A percentile compares a stretch with the other conserved stretches of the same genome.
These are phyloP conservation scores for Ganoderma lingzhi DNA, from an alignment of 1,284 basidiomycete genomes.

Conservation along the genomic window DNA sequence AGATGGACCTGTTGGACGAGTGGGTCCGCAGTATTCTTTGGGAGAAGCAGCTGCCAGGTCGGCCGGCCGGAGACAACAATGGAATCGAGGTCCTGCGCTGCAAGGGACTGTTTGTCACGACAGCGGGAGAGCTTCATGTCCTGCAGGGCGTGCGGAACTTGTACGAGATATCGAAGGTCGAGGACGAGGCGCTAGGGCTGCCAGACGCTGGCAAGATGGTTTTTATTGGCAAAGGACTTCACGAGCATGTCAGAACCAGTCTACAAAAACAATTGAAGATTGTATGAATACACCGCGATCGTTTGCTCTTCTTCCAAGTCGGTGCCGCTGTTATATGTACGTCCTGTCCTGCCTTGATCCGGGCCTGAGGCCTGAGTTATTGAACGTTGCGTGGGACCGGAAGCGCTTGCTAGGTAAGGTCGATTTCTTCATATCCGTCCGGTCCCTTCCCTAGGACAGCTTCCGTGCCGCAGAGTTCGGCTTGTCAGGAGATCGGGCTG, in stretches of 20 bases:
- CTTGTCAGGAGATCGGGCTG: not conserved
- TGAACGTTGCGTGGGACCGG: not conserved
- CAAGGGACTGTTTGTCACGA: slow-evolving; percentile 77
- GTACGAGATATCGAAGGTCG: slow-evolving; percentile 77
- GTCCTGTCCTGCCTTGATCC: not conserved
- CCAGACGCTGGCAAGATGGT: slow-evolving; percentile 81
- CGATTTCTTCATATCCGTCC: not conserved
- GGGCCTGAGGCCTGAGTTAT: not conserved
- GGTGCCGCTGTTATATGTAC: not conserved
- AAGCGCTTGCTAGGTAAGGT: not conserved
- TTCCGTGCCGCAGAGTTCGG: not conserved
- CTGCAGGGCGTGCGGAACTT: slow-evolving; percentile 89
- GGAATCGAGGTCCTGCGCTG: slow-evolving; percentile 77
- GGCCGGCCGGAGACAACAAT: slow-evolving; percentile 29
- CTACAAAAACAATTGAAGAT: slow-evolving; percentile 46
- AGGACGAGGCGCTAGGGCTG: slow-evolving; percentile 50
- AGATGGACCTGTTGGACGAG: slow-evolving; percentile 66
- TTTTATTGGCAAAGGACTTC: slow-evolving; percentile 85
- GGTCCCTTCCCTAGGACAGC: not conserved
- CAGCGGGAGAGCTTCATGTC: slow-evolving; percentile 67
- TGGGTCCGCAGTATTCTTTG: slow-evolving; percentile 86
- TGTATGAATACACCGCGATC: slow-evolving; percentile 13
- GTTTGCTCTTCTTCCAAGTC: not conserved
- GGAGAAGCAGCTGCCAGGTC: slow-evolving; percentile 62
- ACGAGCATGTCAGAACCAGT: slow-evolving; percentile 59